These are phyloP conservation scores for Lodderomyces margitis DNA, from an alignment of 1,139 yeast species.

Conservation along the genomic window DNA sequence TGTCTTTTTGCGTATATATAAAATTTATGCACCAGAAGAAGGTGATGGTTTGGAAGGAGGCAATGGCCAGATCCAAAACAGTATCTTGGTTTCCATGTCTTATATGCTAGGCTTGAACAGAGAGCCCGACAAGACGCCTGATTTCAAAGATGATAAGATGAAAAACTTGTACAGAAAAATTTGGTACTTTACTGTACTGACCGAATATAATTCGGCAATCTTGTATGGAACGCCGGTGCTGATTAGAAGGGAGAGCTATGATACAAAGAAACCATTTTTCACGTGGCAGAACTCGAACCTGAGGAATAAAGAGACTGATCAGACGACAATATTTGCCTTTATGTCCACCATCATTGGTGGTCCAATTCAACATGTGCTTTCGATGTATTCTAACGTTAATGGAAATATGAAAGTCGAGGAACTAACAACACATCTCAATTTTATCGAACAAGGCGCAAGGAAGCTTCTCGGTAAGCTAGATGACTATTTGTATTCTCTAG, in stretches of 20 bases:
- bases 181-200: slow-evolving; percentile 43
- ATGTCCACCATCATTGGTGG: slow-evolving; percentile 19
- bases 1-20: slow-evolving; percentile 44
- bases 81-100: slow-evolving; percentile 40
- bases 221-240: slow-evolving; percentile 41
- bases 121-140: slow-evolving; percentile 31
- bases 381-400: slow-evolving; percentile 8
- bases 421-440: slow-evolving; percentile 23
- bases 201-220: slow-evolving; percentile 34
- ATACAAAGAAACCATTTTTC: slow-evolving; percentile 36
- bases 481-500: slow-evolving; percentile 31
- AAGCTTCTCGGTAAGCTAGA: slow-evolving; percentile 25
- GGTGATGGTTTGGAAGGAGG: slow-evolving; percentile 48
- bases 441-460: slow-evolving; percentile 28
- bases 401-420: slow-evolving; percentile 12
- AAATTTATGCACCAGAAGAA: slow-evolving; percentile 49
- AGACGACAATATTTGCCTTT: slow-evolving; percentile 17
- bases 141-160: slow-evolving; percentile 21
- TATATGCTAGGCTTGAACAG: slow-evolving; percentile 45
- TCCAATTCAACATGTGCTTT: slow-evolving; percentile 12
- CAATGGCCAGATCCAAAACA: slow-evolving; percentile 37
- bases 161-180: slow-evolving; percentile 47
- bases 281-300: slow-evolving; percentile 14
- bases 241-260: slow-evolving; percentile 31
- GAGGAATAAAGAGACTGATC: slow-evolving; percentile 18